Evolutionary conservation across 23 red algal genomes (phyloP).

Genomic region (Gracilaria gracilis): DNA sequence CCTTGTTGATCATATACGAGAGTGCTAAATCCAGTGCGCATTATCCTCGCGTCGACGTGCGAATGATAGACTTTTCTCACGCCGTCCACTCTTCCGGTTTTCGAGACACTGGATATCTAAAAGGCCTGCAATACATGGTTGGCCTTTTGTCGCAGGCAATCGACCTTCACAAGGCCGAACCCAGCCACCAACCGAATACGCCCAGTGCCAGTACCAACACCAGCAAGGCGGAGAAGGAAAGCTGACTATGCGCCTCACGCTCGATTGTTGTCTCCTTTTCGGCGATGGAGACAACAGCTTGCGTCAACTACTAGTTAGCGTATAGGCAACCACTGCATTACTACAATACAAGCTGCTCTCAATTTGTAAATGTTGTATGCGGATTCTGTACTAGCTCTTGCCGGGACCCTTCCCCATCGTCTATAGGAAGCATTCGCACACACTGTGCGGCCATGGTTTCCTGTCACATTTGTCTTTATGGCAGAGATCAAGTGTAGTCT

Average conservation of each 20-base stretch:
- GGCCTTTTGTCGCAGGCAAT: not conserved
- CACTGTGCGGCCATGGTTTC: no score
- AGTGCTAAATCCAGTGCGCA: constrained; percentile 33
- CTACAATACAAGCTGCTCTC: no score
- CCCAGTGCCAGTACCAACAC: not conserved
- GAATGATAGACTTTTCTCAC: constrained; percentile 98
- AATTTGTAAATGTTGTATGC: no score
- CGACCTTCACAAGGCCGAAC: not conserved
- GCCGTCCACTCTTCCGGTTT: constrained; percentile 31
- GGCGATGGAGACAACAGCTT: no score
- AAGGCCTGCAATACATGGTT: constrained; percentile 21
- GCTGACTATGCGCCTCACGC: not conserved
- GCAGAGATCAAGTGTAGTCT: no score
- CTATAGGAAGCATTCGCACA: no score
- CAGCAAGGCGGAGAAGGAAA: not conserved
- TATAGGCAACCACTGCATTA: no score
- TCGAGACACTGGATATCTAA: constrained; percentile 32
- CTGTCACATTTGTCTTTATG: no score
- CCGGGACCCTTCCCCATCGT: no score
- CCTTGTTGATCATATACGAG: constrained; percentile 87
- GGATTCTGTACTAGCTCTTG: no score
- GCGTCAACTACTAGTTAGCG: no score
- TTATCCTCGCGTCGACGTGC: constrained; percentile 50
- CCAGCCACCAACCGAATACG: not conserved
- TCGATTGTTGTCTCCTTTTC: no score